Conservation (phyloP, 495 filamentous ascomycete genomes). For the Patellaria atrata region DNA sequence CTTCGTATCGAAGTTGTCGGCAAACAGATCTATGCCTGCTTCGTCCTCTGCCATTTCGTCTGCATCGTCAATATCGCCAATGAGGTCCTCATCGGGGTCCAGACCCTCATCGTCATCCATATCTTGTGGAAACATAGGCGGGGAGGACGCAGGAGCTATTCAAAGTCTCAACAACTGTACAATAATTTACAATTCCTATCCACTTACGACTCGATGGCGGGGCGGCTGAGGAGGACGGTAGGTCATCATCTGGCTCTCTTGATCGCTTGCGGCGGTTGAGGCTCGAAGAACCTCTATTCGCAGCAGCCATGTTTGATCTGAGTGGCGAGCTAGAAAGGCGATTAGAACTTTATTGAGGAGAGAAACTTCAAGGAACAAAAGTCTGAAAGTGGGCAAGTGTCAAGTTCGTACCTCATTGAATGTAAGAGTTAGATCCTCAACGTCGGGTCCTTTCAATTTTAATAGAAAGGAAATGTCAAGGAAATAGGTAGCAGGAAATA, state of each 20-base stretch:
- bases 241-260: conserved; percentile 63
- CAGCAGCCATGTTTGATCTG: conserved; percentile 68
- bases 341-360: too few species aligned
- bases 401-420: too few species aligned
- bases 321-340: conserved; percentile 55
- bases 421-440: too few species aligned
- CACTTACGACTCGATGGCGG: conserved; percentile 59
- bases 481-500: too few species aligned
- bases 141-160: conserved; percentile 37
- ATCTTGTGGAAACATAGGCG: conserved; percentile 41
- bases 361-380: too few species aligned
- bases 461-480: too few species aligned
- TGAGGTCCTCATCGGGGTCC: conserved; percentile 57
- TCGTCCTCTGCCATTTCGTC: conserved; percentile 96
- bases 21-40: conserved; percentile 85
- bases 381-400: too few species aligned
- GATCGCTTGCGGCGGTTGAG: conserved; percentile 62
- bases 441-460: too few species aligned
- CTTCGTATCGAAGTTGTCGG: conserved; percentile 71
- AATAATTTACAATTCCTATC: conserved; percentile 11
- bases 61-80: conserved; percentile 77
- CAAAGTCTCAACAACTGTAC: conserved; percentile 1
- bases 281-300: conserved; percentile 55
- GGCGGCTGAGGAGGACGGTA: conserved; percentile 47
- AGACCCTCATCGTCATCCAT: conserved; percentile 57